phyloP scores from a whole-genome alignment of 148 eudicot genomes.

The Rhododendron kiyosumense region DNA sequence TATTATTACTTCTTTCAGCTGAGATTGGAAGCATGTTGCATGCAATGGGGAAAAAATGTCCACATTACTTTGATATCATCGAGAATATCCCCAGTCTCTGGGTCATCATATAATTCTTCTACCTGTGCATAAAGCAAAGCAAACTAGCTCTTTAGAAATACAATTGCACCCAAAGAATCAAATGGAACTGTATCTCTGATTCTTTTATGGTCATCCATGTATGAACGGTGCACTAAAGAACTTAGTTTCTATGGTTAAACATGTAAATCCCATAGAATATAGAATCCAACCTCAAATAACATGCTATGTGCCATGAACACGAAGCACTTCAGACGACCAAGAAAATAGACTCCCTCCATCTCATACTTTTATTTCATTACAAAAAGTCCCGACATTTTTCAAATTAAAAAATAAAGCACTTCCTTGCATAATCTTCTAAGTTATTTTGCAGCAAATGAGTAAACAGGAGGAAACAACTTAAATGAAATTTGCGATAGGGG shows the following conservation, averaged over 20 bases:
- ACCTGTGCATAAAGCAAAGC: conserved; percentile 28
- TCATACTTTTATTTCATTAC: background rate
- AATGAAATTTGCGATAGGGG: background rate
- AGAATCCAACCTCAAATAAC: background rate
- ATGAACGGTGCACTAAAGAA: background rate
- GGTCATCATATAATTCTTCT: conserved; percentile 30
- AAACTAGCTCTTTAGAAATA: conserved; percentile 1
- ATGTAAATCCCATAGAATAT: background rate
- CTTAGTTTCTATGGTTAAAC: background rate
- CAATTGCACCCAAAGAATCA: background rate
- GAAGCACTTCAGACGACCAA: background rate
- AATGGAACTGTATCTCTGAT: background rate
- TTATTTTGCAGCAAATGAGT: background rate
- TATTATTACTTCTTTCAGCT: background rate
- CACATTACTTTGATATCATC: conserved; percentile 45
- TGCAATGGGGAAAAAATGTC: background rate
- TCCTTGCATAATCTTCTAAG: background rate
- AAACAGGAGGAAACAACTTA: background rate
- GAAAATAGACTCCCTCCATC: background rate
- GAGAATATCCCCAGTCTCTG: conserved; percentile 19
- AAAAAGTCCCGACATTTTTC: background rate
- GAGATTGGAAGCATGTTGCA: conserved; percentile 2
- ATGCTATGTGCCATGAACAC: background rate
- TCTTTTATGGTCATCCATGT: background rate
- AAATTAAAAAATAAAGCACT: background rate